Conservation (phyloP, 257 asterid genomes). For the Coffea canephora region DNA sequence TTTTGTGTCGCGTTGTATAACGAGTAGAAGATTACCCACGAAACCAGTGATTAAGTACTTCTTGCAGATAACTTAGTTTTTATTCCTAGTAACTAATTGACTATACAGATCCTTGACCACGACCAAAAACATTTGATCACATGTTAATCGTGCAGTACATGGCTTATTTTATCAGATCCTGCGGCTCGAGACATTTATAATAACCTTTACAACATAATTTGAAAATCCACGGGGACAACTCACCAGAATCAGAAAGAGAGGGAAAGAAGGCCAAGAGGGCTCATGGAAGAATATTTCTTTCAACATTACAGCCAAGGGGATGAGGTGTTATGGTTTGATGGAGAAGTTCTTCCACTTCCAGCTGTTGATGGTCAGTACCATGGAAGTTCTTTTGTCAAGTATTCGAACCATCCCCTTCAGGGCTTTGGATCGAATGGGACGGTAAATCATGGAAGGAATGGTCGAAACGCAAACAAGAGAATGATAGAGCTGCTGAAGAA, state of each 20-base stretch:
- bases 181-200: background rate
- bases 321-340: constrained; percentile 26
- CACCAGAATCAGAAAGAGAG: background rate
- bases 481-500: constrained; percentile 45
- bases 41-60: background rate
- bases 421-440: constrained; percentile 9
- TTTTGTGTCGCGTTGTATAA: background rate
- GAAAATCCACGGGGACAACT: background rate
- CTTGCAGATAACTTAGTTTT: background rate
- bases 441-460: constrained; percentile 2
- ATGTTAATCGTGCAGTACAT: constrained; percentile 17
- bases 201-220: constrained; percentile 19
- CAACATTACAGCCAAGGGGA: background rate
- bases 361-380: background rate
- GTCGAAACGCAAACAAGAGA: constrained; percentile 35
- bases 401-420: constrained; percentile 7
- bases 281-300: constrained; percentile 40
- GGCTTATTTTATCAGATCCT: background rate
- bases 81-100: background rate
- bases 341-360: background rate
- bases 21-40: background rate
- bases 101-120: background rate
- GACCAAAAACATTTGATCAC: constrained; percentile 19
- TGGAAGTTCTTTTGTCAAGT: constrained; percentile 36
- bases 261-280: background rate